Base-by-base conservation (phyloP, 1,284 basidiomycete species). In the Boletus sp. region DNA sequence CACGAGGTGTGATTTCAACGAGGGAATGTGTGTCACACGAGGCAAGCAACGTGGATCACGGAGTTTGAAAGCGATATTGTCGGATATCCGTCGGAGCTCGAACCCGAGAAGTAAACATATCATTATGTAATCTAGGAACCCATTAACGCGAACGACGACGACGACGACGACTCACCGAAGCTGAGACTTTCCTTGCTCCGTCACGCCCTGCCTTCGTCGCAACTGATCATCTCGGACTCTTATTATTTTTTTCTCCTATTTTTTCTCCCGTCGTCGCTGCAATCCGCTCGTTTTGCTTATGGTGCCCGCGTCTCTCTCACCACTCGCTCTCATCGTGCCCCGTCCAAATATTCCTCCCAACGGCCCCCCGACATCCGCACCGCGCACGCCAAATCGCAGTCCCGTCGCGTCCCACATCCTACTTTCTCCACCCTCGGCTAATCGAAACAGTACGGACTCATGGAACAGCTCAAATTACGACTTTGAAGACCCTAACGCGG, bases 401-500 rank as follows among this genome's bases (percentile, higher is more conserved):
- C 73, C 77, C 12, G 60, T 56, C 47, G 68, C 69, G 42, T 71
- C 75, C 3, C 68, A 72, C 52, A 59, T 80, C 52, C 66, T 80
- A 53, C 75, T 82, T 48, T 64, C 77, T 4, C 66, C 77, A 4
- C 64, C 65, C 0, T 62, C 74, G 13, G 70, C 69, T 14, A 79
- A 84, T 59, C 75, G 87, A 54, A 84, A 82, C 63, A 88, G 84
- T 66, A 80, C 82, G 8, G 84, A 87, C 65, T 88, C 84, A 62
- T 89, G 87, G 87, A 85, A 82, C 64, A 87, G 84, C 62, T 88
- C 86, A 19, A 85, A 79, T 57, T 76, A 76, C 56, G 77, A 81
- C 46, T 59, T 67, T 41, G 72, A 67, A 17, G 83, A 84, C 37
- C 70, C 76, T 35, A 80, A 81, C 48, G 78, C 70, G 44, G 83